These are phyloP conservation scores for Kuraishia hungarica DNA, from an alignment of 805 yeast species.

Conservation along the genomic window DNA sequence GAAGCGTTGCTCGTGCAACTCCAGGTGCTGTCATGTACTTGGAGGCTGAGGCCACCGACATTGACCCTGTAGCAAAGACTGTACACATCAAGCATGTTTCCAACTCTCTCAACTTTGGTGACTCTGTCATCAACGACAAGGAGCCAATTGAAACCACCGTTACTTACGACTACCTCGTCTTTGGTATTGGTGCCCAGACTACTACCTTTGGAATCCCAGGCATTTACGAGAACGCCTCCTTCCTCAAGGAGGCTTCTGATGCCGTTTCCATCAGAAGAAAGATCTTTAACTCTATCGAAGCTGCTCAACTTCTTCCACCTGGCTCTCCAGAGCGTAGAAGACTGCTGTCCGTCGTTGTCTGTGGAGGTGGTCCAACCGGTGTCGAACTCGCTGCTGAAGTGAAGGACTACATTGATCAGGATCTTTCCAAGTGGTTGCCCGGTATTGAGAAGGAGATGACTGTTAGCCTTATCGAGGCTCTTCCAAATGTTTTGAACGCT, in stretches of 20 bases:
- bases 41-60: constrained; percentile 84
- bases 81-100: constrained; percentile 53
- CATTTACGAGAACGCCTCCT: constrained; percentile 79
- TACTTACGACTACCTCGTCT: constrained; percentile 75
- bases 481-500: constrained; percentile 78
- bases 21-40: constrained; percentile 73
- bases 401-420: constrained; percentile 91
- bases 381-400: constrained; percentile 96
- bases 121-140: constrained; percentile 38
- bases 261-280: constrained; percentile 76
- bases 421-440: constrained; percentile 83
- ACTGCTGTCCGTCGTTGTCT: constrained; percentile 80
- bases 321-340: constrained; percentile 71
- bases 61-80: constrained; percentile 64
- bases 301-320: constrained; percentile 72
- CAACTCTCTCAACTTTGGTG: constrained; percentile 46
- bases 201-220: constrained; percentile 95
- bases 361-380: constrained; percentile 99
- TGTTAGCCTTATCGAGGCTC: constrained; percentile 82
- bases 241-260: constrained; percentile 85
- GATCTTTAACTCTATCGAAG: constrained; percentile 82
- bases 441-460: constrained; percentile 72
- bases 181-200: constrained; percentile 94
- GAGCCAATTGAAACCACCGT: constrained; percentile 36
- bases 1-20: constrained; percentile 70